These are phyloP conservation scores for Psilocybe cyanescens DNA, from an alignment of 768 basidiomycete genomes.

Conservation along the genomic window DNA sequence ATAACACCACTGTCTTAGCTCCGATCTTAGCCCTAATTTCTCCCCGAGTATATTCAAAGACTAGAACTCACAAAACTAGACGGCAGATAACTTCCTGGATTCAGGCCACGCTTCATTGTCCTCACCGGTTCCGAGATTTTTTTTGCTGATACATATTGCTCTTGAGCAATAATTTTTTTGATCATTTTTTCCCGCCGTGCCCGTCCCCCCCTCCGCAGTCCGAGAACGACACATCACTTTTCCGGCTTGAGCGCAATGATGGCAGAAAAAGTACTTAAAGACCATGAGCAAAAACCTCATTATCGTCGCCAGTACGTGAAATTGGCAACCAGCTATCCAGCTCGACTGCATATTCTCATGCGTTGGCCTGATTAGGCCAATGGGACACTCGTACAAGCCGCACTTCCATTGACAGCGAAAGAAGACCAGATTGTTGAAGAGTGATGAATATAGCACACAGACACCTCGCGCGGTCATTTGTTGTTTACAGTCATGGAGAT, in stretches of 20 bases:
- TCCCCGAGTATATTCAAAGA: neutral
- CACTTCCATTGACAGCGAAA: neutral
- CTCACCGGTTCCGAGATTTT: neutral
- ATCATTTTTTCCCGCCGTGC: neutral
- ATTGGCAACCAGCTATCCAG: neutral
- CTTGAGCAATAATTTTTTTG: neutral
- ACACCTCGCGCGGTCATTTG: neutral
- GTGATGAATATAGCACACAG: slow-evolving; percentile 3
- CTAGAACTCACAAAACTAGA: slow-evolving; percentile 1
- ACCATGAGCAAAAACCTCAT: neutral
- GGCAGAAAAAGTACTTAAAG: neutral
- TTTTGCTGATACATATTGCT: neutral
- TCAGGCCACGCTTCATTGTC: neutral
- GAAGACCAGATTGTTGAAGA: neutral
- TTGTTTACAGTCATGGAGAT: neutral
- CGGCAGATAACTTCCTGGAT: neutral
- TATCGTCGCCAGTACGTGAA: slow-evolving; percentile 4
- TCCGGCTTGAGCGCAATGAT: slow-evolving; percentile 2
- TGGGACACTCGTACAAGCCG: neutral
- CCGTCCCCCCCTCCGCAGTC: neutral
- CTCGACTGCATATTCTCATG: neutral
- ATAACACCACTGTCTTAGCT: neutral
- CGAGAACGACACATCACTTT: slow-evolving; percentile 3
- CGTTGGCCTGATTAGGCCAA: neutral
- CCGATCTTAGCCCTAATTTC: neutral